Evolutionary conservation across 1,284 basidiomycete genomes (phyloP).

Genomic region (Termitomyces sp.): DNA sequence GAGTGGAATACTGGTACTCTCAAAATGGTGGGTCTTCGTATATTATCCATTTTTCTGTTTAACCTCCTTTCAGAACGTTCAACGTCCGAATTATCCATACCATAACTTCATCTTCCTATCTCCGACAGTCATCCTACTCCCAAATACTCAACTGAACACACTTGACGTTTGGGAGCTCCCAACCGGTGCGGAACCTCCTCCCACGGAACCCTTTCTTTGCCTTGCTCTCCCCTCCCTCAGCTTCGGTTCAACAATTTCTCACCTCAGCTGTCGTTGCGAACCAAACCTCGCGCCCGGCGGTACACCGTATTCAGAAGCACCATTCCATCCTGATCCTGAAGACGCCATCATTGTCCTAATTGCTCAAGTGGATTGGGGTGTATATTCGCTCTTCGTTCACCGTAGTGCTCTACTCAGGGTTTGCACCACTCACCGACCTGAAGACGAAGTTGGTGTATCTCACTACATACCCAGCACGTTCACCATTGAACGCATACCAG

Average conservation of each 20-base stretch:
- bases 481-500: not conserved
- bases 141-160: conserved; percentile 28
- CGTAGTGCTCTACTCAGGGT: conserved; percentile 28
- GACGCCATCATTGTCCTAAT: conserved; percentile 37
- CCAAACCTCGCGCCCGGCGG: conserved; percentile 32
- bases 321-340: conserved; percentile 29
- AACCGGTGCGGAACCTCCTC: not conserved
- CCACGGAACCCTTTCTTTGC: conserved; percentile 20
- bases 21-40: conserved; percentile 27
- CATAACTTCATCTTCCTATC: conserved; percentile 37
- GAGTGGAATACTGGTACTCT: conserved; percentile 37
- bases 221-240: conserved; percentile 33
- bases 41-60: not conserved
- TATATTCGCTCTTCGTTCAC: conserved; percentile 32
- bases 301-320: conserved; percentile 2
- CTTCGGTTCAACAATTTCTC: conserved; percentile 21
- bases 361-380: conserved; percentile 20
- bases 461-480: not conserved
- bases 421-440: conserved; percentile 1
- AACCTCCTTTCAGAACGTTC: conserved; percentile 15
- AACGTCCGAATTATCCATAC: conserved; percentile 26
- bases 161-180: conserved; percentile 38
- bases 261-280: conserved; percentile 38
- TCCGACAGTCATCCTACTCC: conserved; percentile 34
- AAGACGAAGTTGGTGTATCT: conserved; percentile 1